phyloP scores from a whole-genome alignment of 2,329 filamentous ascomycete species.

The Botryotinia calthae region DNA sequence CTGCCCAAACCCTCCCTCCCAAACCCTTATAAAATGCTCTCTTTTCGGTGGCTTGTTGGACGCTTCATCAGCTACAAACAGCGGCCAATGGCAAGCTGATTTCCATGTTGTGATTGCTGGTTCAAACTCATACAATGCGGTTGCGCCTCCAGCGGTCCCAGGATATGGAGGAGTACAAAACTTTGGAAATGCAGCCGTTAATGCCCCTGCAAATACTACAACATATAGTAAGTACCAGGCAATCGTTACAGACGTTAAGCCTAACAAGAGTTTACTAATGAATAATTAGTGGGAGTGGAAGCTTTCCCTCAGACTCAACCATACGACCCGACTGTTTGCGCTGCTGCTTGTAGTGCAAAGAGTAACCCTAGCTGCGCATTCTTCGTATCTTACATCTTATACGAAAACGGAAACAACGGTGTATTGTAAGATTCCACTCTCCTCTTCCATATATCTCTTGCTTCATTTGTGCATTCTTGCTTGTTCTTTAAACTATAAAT shows the following conservation, averaged over 20 bases:
- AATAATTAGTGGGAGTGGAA: slow-evolving; percentile 30
- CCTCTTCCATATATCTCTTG: not conserved
- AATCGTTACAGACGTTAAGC: not conserved
- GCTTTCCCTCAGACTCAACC: slow-evolving; percentile 35
- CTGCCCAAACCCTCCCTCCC: slow-evolving; percentile 16
- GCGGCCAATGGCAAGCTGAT: slow-evolving; percentile 17
- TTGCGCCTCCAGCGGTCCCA: slow-evolving; percentile 23
- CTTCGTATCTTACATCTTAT: slow-evolving; percentile 43
- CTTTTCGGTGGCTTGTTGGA: slow-evolving; percentile 18
- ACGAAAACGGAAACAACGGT: slow-evolving; percentile 39
- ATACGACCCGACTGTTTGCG: slow-evolving; percentile 38
- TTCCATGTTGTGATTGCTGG: slow-evolving; percentile 21
- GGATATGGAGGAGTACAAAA: slow-evolving; percentile 35
- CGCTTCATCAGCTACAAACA: slow-evolving; percentile 15
- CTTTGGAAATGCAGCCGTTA: slow-evolving; percentile 37
- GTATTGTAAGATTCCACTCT: slow-evolving; percentile 31
- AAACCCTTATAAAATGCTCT: slow-evolving; percentile 20
- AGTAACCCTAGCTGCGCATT: slow-evolving; percentile 34
- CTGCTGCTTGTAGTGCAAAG: slow-evolving; percentile 31
- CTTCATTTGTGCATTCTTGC: not conserved
- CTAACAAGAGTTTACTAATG: not conserved
- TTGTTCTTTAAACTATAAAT: not conserved
- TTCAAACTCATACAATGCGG: slow-evolving; percentile 16
- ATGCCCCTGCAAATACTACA: slow-evolving; percentile 34
- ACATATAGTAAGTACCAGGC: slow-evolving; percentile 27